Evolutionary conservation across 352 stramenopile species (phyloP), one percentile per base, ranked within the genome.

Genomic region (Phytophthora europaea): DNA sequence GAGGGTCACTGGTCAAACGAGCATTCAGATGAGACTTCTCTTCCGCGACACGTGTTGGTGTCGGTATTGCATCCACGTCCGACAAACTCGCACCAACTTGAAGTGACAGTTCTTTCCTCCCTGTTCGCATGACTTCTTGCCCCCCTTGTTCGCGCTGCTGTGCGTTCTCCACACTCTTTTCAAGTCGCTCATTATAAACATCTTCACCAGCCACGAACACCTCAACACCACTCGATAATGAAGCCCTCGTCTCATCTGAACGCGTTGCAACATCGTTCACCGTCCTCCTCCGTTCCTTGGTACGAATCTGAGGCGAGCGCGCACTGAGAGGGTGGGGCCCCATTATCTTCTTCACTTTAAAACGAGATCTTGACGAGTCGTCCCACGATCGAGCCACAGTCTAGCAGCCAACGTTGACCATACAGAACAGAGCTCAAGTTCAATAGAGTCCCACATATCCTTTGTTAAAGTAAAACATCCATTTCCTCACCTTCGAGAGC

Each of bases 401-500:
- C 70, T 76, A 51, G 2, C 34, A 36, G n/a, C 52, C 10, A 28
- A 43, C 33, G 52, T 28, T 28, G 3, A 23, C 45, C 23, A n/a
- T 36, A 28, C 22, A 45, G 6, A 53, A 12, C 4, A 16, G 12
- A 31, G 28, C 28, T 7, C 6, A 31, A 31, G 28, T 31, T 31
- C 28, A 31, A 31, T 7, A 31, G 28, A 31, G 28, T 31, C 28
- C 28, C 28, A 31, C 28, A 31, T 31, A 31, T 31, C 28, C 6
- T 31, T 31, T 8, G 6, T 31, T 31, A 31, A 31, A 31, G 38
- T 8, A n/a, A 52, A 18, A 4, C 6, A 31, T 26, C 48, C 8
- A 31, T 31, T 4, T 50, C 28, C 57, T 15, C 50, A 89, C 81
- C 80, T 76, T 56, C 16, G 70, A 72, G 5, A 75, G 48, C 54